Evolutionary conservation across 2,329 filamentous ascomycete species (phyloP), one percentile per base, ranked within the genome.

Genomic region (Scedosporium minutisporum): DNA sequence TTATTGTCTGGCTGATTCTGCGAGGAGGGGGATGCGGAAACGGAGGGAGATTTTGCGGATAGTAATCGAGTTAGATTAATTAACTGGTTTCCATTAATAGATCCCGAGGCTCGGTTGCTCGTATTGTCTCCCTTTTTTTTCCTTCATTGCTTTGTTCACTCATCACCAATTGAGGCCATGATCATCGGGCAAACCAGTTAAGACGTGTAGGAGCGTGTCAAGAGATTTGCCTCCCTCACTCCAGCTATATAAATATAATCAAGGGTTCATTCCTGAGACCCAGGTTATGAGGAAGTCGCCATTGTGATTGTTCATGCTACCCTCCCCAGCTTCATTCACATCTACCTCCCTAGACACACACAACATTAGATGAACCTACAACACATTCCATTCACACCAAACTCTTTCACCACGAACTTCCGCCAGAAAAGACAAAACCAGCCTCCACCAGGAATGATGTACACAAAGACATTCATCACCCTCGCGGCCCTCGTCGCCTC

Each of bases 81-180:
- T 51, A 44, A 12, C 59, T 53, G 44, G 27, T 41, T 46, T 61
- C 59, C 59, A 53, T 51, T 61, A 48, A 53, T 61, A 61, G 59
- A 51, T 33, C 3, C 44, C 44, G 21, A 18, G 44, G 3, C 18
- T 21, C 5, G 21, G 51, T 16, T 23, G 7, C 12, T 55, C 18
- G 23, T 55, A 25, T 55, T 29, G 9, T 48, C 14, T 61, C 25
- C 38, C 29, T 14, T 12, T 23, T 61, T 14, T 29, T 51, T 51
- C 16, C n/a, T 38, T 14, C 44, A n/a, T 48, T 48, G 21, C 21
- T 55, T 27, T 23, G 18, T 23, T 23, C n/a, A 21, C 12, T 25
- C 23, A 14, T 25, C 9, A 3, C 23, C 21, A 23, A 21, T 48
- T 48, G 18, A 6, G 25, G 58, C 27, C 42, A 51, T 6, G 42